phyloP scores from a whole-genome alignment of 257 asterid genomes.

The Forsythia suspensa region DNA sequence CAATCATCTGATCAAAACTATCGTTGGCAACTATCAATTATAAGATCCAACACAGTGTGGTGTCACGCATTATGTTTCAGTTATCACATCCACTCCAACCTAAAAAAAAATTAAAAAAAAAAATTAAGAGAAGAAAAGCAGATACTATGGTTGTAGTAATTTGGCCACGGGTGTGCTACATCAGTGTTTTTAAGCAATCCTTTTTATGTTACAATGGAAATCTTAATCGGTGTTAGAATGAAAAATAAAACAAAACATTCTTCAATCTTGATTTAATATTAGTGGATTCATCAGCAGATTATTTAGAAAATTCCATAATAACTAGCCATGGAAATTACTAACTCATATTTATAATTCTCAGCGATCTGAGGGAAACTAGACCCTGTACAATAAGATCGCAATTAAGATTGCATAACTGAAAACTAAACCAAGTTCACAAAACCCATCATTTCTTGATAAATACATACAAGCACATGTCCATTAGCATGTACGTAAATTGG shows the following conservation, averaged over 20 bases:
- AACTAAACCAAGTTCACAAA: neutral
- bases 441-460: neutral
- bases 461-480: too few species aligned
- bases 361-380: slow-evolving; percentile 16
- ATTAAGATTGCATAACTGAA: neutral
- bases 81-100: neutral
- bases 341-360: neutral
- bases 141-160: neutral
- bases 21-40: neutral
- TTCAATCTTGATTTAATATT: neutral
- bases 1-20: slow-evolving; percentile 5
- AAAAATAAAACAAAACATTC: neutral
- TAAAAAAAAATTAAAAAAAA: too few species aligned
- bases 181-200: neutral
- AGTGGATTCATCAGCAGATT: slow-evolving; percentile 2
- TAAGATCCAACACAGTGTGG: neutral
- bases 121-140: neutral
- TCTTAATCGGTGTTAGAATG: neutral
- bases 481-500: neutral
- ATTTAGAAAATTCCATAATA: neutral
- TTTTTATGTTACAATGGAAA: neutral
- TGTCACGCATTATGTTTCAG: neutral
- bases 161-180: neutral
- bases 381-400: slow-evolving; percentile 13
- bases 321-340: neutral